Base-by-base conservation (phyloP, 306 rosid genomes). In the Lathyrus tuberosus region DNA sequence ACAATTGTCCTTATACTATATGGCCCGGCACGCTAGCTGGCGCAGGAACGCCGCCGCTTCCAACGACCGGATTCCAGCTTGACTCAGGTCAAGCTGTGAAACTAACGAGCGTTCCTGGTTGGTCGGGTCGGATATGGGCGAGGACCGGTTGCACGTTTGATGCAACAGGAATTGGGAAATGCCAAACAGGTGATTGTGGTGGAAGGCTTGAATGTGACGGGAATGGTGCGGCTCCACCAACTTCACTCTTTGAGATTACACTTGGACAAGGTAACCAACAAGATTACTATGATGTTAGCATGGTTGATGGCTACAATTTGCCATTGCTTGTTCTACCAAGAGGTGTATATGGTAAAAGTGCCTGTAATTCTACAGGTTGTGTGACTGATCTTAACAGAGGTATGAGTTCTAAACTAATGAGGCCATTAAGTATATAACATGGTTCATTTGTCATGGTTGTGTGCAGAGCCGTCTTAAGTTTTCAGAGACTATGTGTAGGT, bases 61-160 rank as follows among this genome's bases (percentile, higher is more conserved):
- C 80, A 0, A 64, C 87, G 0, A 90, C 97, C 0, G 97, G 97
- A 31, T 90, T 93, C 63, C 88, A 9, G 40, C 71, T 90, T 8
- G 82, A 86, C 57, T 62, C 96, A 0, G 89, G 86, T 13, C 89
- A 85, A 62, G 79, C 81, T 35, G 73, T 43, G 2, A 86, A 70
- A 20, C 65, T 90, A 0, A 82, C 88, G 3, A 78, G 89, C 3
- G 78, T 69, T 26, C 88, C 94, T 0, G 96, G 88, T 13, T 93
- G 98, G 97, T 93, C 98, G 0, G 98, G 98, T 10, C 74, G 97
- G 3, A 83, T 93, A 67, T 93, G 98, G 98, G 98, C 87, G 4
- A 78, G 98, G 79, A 93, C 97, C 0, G 98, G 98, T 24, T 93
- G 98, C 86, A 83, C 71, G 0, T 93, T 93, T 75, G 90, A 93